Percentiles rank a stretch among this genome's conserved stretches.
These are phyloP conservation scores for Vigna radiata DNA, from an alignment of 306 rosid genomes.

Conservation along the genomic window DNA sequence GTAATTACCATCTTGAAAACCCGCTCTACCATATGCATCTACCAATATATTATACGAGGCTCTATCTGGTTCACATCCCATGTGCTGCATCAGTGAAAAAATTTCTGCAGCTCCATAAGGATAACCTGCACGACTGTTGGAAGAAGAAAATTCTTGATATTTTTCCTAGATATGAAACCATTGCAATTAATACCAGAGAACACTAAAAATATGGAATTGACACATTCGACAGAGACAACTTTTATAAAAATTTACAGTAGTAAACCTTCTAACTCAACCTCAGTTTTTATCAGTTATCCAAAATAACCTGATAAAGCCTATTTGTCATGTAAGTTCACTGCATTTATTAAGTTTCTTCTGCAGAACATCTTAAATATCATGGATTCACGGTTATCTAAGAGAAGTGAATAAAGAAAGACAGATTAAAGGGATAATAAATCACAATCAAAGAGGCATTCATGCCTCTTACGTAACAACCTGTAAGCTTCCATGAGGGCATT, in stretches of 20 bases:
- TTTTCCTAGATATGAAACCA: constrained; percentile 9
- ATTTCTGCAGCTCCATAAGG: constrained; percentile 93
- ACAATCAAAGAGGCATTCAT: constrained; percentile 35
- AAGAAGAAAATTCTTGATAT: constrained; percentile 29
- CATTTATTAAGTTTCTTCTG: constrained; percentile 1
- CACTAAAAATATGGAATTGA: neutral
- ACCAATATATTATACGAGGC: constrained; percentile 94
- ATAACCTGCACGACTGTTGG: constrained; percentile 86
- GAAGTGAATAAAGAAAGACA: constrained; percentile 10
- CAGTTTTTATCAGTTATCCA: too few species aligned
- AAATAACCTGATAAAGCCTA: too few species aligned
- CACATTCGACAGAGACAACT: neutral
- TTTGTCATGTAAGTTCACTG: neutral
- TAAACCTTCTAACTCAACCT: too few species aligned
- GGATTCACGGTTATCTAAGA: neutral
- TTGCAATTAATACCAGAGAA: neutral
- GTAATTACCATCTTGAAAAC: constrained; percentile 78
- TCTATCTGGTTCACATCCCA: constrained; percentile 99
- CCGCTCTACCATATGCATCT: constrained; percentile 96
- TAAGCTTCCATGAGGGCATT: constrained; percentile 98
- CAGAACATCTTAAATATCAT: neutral
- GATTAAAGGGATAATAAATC: neutral
- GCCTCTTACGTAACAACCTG: constrained; percentile 61
- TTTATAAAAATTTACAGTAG: neutral
- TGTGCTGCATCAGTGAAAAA: constrained; percentile 92